Evolutionary conservation across 306 rosid genomes (phyloP), one percentile per base, ranked within the genome.

Genomic region (Malus fusca): DNA sequence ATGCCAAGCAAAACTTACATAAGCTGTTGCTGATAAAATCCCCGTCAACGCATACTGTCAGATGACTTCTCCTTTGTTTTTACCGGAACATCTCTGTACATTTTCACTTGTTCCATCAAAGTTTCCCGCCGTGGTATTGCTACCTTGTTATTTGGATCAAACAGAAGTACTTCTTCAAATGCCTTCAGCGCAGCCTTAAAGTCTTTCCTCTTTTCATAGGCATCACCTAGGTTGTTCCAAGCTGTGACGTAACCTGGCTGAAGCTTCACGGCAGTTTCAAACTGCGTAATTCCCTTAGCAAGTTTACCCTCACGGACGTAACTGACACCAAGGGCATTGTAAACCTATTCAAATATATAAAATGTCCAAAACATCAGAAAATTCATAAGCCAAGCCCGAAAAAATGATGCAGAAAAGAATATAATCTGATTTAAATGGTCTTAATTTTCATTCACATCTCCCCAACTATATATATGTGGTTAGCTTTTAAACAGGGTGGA

Each of bases 221-320:
- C 97, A 82, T 94, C 98, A 5, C 98, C 98, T n/a, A 94, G 95
- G 85, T 94, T 91, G 88, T 94, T 94, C 98, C 98, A 91, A 42
- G 98, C 96, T 14, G 97, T 94, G 79, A 91, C 96, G 81, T 94
- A 94, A 48, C 98, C 97, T 1, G 97, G 97, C 80, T 94, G 97
- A 82, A 94, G 84, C 88, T 88, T 94, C 75, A 94, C 97, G 18
- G 98, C 98, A 14, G 86, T 91, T 85, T 91, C 93, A 30, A 94
- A 90, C 79, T 91, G 92, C 31, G 85, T 81, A 48, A 94, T 91
- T 86, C 96, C 98, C 78, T 88, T 91, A n/a, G 92, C 96, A 23
- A 91, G 81, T 85, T 94, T 91, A 46, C 87, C 95, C 3, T 94
- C 98, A 0, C 96, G 96, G n/a, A 83, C 73, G 37, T 90, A 88